Base-by-base conservation (phyloP, 2,329 filamentous ascomycete genomes). In the Cryoendolithus antarcticus region DNA sequence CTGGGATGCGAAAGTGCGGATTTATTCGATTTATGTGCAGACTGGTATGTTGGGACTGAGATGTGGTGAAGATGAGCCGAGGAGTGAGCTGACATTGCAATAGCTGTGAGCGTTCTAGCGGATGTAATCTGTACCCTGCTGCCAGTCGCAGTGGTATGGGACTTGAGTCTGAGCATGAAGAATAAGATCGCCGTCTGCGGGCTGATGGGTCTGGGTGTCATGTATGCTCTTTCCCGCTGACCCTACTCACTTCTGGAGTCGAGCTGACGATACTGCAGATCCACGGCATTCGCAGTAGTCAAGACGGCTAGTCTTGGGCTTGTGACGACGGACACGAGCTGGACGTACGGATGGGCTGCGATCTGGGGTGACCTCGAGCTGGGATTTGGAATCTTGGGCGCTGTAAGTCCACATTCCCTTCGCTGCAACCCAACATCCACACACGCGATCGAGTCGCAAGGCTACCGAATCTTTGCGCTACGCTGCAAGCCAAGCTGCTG, bases 1-100 rank as follows among this genome's bases (percentile, higher is more conserved):
- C 40, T 53, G 49, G 48, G 46, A 44, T 13, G 45, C 53, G 4
- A 40, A 51, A 39, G 46, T 54, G 19, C 40, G 53, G 9, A 55
- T 54, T 10, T 53, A 53, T 34, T 52, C 50, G 2, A 54, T 54
- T 31, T 55, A 53, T 29, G 33, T 54, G 6, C 49, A 53, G 44
- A 48, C 49, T 31, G 47, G 52, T 55, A 46, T 13, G 49, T 44
- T 11, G 1, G 9, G n/a, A n/a, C n/a, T n/a, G n/a, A n/a, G n/a
- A n/a, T n/a, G n/a, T n/a, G n/a, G n/a, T n/a, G n/a, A n/a, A n/a
- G n/a, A n/a, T n/a, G n/a, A n/a, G n/a, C n/a, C n/a, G n/a, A n/a
- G n/a, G n/a, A n/a, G n/a, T n/a, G n/a, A 27, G 24, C 24, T 27
- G 24, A 13, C 30, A 19, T 34, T 3, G 9, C 9, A 30, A 41